Percentiles rank a stretch among this genome's conserved stretches.
phyloP scores from a whole-genome alignment of 1,284 basidiomycete species.

The Boletus smithii region DNA sequence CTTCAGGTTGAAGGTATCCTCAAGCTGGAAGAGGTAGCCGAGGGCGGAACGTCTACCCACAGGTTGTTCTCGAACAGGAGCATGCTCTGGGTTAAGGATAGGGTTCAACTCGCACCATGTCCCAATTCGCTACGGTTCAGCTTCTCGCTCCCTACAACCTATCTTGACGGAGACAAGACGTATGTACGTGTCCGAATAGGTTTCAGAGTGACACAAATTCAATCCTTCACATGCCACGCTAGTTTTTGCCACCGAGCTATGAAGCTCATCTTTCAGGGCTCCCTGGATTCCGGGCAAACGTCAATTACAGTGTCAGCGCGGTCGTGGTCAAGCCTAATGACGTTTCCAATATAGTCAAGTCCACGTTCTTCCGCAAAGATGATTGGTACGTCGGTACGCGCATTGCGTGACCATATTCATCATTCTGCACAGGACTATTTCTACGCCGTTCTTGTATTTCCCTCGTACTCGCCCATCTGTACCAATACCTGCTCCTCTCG shows the following conservation, averaged over 20 bases:
- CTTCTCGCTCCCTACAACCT: constrained; percentile 54
- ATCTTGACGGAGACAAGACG: constrained; percentile 49
- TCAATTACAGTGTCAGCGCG: constrained; percentile 56
- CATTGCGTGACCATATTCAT: constrained; percentile 6
- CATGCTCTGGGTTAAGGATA: constrained; percentile 56
- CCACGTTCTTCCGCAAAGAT: constrained; percentile 44
- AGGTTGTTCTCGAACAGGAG: constrained; percentile 51
- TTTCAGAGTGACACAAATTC: not conserved
- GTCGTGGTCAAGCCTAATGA: constrained; percentile 42
- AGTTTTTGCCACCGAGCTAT: constrained; percentile 65
- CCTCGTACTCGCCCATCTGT: constrained; percentile 60
- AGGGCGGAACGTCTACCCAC: constrained; percentile 51
- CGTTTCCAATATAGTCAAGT: constrained; percentile 41
- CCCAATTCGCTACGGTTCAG: constrained; percentile 52
- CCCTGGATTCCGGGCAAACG: constrained; percentile 61
- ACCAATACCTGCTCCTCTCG: constrained; percentile 50
- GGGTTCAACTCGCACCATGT: constrained; percentile 40
- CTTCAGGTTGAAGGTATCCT: constrained; percentile 58
- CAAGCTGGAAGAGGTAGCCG: constrained; percentile 60
- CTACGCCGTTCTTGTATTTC: constrained; percentile 61
- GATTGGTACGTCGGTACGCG: constrained; percentile 39
- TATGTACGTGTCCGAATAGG: constrained; percentile 47
- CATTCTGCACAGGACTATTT: constrained; percentile 42
- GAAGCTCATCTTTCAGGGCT: constrained; percentile 58
- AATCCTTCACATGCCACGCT: constrained; percentile 6